Evolutionary conservation across 805 yeast species (phyloP).

Genomic region (Pichia cabralensis): DNA sequence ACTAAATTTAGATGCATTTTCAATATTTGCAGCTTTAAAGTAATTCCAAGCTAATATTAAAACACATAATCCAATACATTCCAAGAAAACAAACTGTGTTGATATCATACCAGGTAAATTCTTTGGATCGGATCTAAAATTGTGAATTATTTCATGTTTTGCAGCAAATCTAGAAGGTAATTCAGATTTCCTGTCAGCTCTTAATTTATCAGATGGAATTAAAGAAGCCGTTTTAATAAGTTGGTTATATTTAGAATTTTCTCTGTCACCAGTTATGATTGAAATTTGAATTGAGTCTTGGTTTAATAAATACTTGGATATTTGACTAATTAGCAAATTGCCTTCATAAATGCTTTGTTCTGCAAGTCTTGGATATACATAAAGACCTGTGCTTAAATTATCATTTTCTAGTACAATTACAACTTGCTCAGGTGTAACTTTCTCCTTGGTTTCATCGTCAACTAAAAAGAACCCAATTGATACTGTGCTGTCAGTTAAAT

Average conservation of each 20-base stretch:
- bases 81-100: constrained; percentile 35
- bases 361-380: constrained; percentile 15
- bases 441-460: constrained; percentile 1
- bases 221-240: constrained; percentile 14
- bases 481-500: constrained; percentile 11
- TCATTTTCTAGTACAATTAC: constrained; percentile 14
- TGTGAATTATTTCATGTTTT: constrained; percentile 53
- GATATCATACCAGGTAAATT: constrained; percentile 46
- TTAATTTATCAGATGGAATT: constrained; percentile 12
- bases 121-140: constrained; percentile 44
- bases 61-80: constrained; percentile 31
- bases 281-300: constrained; percentile 15
- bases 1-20: constrained; percentile 29
- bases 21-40: constrained; percentile 27
- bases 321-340: constrained; percentile 11
- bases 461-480: constrained; percentile 14
- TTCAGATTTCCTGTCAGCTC: constrained; percentile 3
- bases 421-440: constrained; percentile 19
- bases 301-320: constrained; percentile 17
- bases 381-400: constrained; percentile 11
- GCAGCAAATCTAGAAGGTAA: constrained; percentile 33
- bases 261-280: constrained; percentile 22
- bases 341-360: constrained; percentile 7
- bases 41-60: constrained; percentile 35
- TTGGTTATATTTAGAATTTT: constrained; percentile 9